Conservation (phyloP, 371 early-diverging fungal species). For the Choanephora cucurbitarum region DNA sequence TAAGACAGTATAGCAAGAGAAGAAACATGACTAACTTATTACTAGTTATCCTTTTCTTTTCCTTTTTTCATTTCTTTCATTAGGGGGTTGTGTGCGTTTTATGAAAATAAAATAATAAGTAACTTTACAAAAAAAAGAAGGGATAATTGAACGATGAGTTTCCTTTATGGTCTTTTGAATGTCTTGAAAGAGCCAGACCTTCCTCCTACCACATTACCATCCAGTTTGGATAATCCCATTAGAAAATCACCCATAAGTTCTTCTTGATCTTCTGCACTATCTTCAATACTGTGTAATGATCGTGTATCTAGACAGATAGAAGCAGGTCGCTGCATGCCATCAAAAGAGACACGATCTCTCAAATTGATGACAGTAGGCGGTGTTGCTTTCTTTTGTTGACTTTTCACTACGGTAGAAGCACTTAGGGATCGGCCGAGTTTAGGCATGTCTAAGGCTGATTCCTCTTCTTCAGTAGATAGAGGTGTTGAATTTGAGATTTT, state of each 20-base stretch:
- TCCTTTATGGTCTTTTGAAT: constrained; percentile 8
- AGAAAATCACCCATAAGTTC: constrained; percentile 52
- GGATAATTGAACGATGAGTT: no score
- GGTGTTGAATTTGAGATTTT: constrained; percentile 46
- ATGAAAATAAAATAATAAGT: no score
- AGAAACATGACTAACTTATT: neutral
- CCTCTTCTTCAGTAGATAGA: constrained; percentile 15
- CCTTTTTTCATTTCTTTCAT: no score
- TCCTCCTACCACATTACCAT: constrained; percentile 49
- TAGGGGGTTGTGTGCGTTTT: no score
- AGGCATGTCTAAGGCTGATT: constrained; percentile 15
- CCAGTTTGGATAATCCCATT: constrained; percentile 36
- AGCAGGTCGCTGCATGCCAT: constrained; percentile 30
- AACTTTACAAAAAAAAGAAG: no score
- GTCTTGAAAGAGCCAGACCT: constrained; percentile 37
- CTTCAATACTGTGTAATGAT: constrained; percentile 25
- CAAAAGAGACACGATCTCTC: constrained; percentile 26
- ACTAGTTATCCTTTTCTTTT: no score
- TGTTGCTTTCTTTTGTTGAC: neutral
- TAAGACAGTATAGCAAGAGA: neutral
- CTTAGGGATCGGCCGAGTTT: constrained; percentile 25
- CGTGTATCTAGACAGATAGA: constrained; percentile 48
- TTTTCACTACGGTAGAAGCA: constrained; percentile 11
- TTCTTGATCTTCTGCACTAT: constrained; percentile 24
- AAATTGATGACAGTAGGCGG: constrained; percentile 26